Evolutionary conservation across 1,284 basidiomycete genomes (phyloP).

Genomic region (Singerocomus rubriflavus): DNA sequence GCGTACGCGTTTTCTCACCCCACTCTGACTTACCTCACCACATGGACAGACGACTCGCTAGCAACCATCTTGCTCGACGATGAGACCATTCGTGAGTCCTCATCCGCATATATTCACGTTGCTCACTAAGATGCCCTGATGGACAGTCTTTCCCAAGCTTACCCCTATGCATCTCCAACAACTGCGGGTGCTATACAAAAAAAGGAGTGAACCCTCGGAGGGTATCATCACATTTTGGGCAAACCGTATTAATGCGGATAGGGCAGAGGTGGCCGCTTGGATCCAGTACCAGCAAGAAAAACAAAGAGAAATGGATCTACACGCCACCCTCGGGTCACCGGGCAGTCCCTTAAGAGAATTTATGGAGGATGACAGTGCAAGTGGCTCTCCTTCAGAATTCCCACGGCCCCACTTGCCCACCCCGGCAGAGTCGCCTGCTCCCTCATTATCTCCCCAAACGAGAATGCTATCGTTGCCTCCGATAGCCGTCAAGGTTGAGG

Average conservation of each 20-base stretch:
- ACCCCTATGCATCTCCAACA: constrained; percentile 22
- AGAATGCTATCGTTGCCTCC: constrained; percentile 28
- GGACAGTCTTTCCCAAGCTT: constrained; percentile 29
- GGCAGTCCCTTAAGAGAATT: constrained; percentile 7
- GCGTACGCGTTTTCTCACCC: neutral
- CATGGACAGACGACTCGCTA: neutral
- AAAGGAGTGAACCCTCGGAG: constrained; percentile 17
- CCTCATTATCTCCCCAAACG: constrained; percentile 9
- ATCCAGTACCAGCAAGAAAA: constrained; percentile 31
- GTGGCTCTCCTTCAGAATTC: constrained; percentile 15
- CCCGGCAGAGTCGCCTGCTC: constrained; percentile 27
- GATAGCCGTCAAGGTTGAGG: constrained; percentile 31
- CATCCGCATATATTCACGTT: neutral
- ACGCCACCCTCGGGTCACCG: constrained; percentile 5
- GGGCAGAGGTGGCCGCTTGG: constrained; percentile 25
- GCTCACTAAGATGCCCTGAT: neutral
- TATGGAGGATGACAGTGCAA: constrained; percentile 5
- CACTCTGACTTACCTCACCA: neutral
- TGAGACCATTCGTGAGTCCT: constrained; percentile 25
- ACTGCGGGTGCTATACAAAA: constrained; percentile 21
- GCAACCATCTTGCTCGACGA: constrained; percentile 17
- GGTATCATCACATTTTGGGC: constrained; percentile 29
- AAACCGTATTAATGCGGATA: constrained; percentile 19
- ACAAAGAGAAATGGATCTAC: constrained; percentile 3
- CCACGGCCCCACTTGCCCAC: constrained; percentile 29